phyloP scores from a whole-genome alignment of 306 rosid genomes.

The Glycine soja region DNA sequence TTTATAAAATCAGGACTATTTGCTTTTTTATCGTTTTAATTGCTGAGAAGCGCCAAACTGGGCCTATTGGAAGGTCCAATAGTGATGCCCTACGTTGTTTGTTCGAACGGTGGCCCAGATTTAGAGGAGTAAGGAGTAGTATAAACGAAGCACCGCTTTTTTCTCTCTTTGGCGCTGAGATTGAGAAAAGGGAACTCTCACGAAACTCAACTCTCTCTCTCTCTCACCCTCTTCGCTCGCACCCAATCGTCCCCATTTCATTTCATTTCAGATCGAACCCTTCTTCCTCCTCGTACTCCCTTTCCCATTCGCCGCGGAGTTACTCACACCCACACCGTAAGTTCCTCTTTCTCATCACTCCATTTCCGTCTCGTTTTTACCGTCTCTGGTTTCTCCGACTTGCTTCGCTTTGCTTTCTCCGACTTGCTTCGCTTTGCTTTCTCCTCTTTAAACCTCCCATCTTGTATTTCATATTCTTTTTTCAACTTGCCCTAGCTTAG shows the following conservation, averaged over 20 bases:
- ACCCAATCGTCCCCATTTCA: constrained; percentile 8
- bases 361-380: background rate
- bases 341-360: constrained; percentile 1
- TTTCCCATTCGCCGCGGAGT: constrained; percentile 36
- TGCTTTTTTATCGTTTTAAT: no score
- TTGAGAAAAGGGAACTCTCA: constrained; percentile 47
- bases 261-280: constrained; percentile 57
- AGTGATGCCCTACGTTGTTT: background rate
- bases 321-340: constrained; percentile 50
- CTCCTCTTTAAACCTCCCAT: constrained; percentile 18
- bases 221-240: constrained; percentile 2
- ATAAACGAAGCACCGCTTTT: constrained; percentile 56
- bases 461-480: background rate
- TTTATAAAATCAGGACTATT: no score
- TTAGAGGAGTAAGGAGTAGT: constrained; percentile 55
- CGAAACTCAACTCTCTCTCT: constrained; percentile 40
- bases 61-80: no score
- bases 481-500: background rate
- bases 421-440: constrained; percentile 44
- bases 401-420: constrained; percentile 40
- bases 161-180: constrained; percentile 57
- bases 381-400: background rate
- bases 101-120: constrained; percentile 67
- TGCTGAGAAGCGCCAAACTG: no score
- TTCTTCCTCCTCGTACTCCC: background rate